These are phyloP conservation scores for Arabidopsis suecica DNA, from an alignment of 345 rosid species.

Conservation along the genomic window DNA sequence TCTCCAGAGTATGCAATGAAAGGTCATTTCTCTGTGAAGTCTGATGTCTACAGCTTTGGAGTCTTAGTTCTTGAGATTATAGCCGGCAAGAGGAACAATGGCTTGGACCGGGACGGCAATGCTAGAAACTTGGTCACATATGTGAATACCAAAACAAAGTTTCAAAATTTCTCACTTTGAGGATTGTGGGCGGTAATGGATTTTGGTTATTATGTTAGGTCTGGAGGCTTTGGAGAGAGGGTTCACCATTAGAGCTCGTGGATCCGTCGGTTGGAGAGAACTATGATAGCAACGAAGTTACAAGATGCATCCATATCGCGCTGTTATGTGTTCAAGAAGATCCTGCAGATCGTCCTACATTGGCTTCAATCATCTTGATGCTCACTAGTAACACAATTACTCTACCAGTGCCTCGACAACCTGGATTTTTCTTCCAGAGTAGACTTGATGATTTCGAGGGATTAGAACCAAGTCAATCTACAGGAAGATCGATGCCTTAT, in stretches of 20 bases:
- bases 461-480: too few relatives aligned
- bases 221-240: conserved; percentile 17
- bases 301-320: conserved; percentile 42
- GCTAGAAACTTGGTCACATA: conserved; percentile 29
- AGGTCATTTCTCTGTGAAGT: conserved; percentile 29
- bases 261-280: conserved; percentile 24
- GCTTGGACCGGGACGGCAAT: background rate
- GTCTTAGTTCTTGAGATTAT: conserved; percentile 42
- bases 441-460: too few relatives aligned
- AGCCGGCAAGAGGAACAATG: background rate
- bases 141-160: background rate
- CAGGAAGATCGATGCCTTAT: too few relatives aligned
- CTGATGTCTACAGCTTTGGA: conserved; percentile 39
- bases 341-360: conserved; percentile 22
- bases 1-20: conserved; percentile 33
- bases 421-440: conserved; percentile 18
- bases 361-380: conserved; percentile 25
- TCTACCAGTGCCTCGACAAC: conserved; percentile 23
- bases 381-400: conserved; percentile 5
- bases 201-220: too few relatives aligned
- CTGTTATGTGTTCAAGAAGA: conserved; percentile 40
- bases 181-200: too few relatives aligned
- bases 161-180: too few relatives aligned
- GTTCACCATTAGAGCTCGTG: conserved; percentile 24
- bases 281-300: conserved; percentile 17